Evolutionary conservation across 148 eudicot genomes (phyloP).

Genomic region (Suaeda aralocaspica): DNA sequence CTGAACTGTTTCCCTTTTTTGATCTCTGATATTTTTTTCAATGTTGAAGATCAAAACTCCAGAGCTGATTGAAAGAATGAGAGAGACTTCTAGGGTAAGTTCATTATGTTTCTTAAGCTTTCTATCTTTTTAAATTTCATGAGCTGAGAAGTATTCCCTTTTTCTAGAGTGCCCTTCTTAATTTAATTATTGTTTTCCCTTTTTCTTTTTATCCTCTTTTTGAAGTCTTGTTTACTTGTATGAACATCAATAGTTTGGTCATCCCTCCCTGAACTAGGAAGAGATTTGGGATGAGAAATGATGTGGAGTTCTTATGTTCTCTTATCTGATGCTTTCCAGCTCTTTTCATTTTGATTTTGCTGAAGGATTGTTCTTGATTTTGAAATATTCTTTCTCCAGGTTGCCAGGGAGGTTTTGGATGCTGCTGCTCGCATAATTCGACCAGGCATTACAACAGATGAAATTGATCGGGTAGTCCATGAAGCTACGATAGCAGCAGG

Average conservation of each 20-base stretch:
- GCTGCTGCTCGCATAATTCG: slow-evolving; percentile 87
- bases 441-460: slow-evolving; percentile 96
- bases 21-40: slow-evolving; percentile 13
- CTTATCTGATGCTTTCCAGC: slow-evolving; percentile 11
- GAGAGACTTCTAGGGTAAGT: slow-evolving; percentile 84
- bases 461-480: slow-evolving; percentile 95
- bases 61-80: slow-evolving; percentile 77
- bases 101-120: slow-evolving; percentile 15
- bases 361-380: neutral
- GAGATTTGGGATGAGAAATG: neutral
- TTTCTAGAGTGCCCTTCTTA: neutral
- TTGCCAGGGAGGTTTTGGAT: slow-evolving; percentile 94
- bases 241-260: no score
- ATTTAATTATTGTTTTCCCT: no score
- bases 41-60: slow-evolving; percentile 79
- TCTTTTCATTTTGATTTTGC: slow-evolving; percentile 4
- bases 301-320: neutral
- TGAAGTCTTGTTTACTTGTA: no score
- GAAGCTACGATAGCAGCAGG: slow-evolving; percentile 95
- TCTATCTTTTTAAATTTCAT: neutral
- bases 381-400: slow-evolving; percentile 35
- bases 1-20: slow-evolving; percentile 1
- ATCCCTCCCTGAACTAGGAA: no score
- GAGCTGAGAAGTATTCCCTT: neutral
- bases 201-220: no score